Evolutionary conservation across 208 protist genomes (phyloP).

Genomic region (Trypanosoma lewisi): DNA sequence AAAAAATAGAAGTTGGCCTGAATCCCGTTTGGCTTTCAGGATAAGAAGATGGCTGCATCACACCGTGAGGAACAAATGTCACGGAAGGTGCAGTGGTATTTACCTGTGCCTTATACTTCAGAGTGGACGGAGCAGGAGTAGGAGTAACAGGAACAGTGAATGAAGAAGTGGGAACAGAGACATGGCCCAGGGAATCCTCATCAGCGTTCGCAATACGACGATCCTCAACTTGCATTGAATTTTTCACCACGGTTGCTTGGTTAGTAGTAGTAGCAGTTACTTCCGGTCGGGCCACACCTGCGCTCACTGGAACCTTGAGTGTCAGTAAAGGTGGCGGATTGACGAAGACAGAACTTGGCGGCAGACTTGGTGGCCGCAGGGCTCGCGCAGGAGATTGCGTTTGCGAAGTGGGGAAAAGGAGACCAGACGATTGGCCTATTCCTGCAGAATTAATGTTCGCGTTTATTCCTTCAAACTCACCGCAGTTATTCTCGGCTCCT

Average conservation of each 20-base stretch:
- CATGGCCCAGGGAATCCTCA: not conserved
- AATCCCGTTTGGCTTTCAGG: not conserved
- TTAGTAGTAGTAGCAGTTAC: too few relatives aligned
- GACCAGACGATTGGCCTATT: not conserved
- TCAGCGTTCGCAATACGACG: constrained; percentile 3
- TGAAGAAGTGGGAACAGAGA: not conserved
- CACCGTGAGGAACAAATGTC: not conserved
- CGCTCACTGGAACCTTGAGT: constrained; percentile 3
- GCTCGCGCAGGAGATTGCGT: constrained; percentile 8
- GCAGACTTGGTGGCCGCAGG: constrained; percentile 45
- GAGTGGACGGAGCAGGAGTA: not conserved
- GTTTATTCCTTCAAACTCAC: not conserved
- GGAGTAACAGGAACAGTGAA: not conserved
- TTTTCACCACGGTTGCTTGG: not conserved
- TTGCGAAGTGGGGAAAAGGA: constrained; percentile 22
- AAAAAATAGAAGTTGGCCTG: not conserved
- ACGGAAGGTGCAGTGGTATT: not conserved
- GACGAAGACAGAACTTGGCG: constrained; percentile 54
- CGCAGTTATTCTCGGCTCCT: not conserved
- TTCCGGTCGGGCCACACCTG: not conserved
- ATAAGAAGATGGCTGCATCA: constrained; percentile 3
- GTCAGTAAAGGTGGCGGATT: constrained; percentile 45
- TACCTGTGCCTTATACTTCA: too few relatives aligned
- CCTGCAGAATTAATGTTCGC: not conserved
- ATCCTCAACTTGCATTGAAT: constrained; percentile 8